phyloP scores from a whole-genome alignment of 2,329 filamentous ascomycete genomes.

The Apiospora sp. region DNA sequence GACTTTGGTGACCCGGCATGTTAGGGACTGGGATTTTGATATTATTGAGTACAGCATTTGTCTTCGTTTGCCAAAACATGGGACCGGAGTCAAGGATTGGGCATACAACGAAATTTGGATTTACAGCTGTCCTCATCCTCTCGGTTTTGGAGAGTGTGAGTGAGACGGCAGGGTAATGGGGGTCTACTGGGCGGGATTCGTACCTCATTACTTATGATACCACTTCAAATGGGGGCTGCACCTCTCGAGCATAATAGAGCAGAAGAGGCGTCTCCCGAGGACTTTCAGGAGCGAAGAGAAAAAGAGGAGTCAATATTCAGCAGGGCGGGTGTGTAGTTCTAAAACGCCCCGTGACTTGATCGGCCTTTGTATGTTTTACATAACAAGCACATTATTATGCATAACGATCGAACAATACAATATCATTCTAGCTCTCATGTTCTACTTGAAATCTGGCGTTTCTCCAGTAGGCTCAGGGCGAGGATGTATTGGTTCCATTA shows the following conservation, averaged over 20 bases:
- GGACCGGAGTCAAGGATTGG: constrained; percentile 17
- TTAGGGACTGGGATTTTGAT: neutral
- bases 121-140: constrained; percentile 9
- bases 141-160: neutral
- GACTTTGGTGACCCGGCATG: neutral
- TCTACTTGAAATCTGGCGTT: no score
- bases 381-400: neutral
- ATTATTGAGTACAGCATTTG: constrained; percentile 14
- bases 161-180: constrained; percentile 8
- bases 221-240: constrained; percentile 7
- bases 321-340: neutral
- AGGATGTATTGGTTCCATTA: neutral
- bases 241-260: neutral
- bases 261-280: neutral
- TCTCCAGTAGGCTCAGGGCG: no score
- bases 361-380: constrained; percentile 7
- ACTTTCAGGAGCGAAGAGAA: neutral
- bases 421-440: constrained; percentile 13
- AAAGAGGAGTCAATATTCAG: neutral
- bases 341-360: neutral
- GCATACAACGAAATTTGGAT: constrained; percentile 21
- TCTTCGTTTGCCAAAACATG: constrained; percentile 4
- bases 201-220: constrained; percentile 20
- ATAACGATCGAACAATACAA: constrained; percentile 3
- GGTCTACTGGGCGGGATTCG: constrained; percentile 7